Evolutionary conservation across 139 green algal species (phyloP).

Genomic region (Astrephomene gubernaculifera): DNA sequence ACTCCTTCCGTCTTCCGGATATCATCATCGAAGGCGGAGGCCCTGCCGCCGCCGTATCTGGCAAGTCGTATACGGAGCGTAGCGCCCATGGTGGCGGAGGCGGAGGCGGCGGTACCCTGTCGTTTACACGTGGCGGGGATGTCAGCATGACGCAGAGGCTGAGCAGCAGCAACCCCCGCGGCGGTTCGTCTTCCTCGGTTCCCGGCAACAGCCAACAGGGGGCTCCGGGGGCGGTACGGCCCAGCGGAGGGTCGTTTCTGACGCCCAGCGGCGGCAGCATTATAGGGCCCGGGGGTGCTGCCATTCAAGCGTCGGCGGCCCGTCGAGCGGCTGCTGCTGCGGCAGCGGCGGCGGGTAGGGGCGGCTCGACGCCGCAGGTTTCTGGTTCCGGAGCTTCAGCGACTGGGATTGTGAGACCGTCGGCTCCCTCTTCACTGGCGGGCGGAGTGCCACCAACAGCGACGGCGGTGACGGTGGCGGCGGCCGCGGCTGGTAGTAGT

Average conservation of each 20-base stretch:
- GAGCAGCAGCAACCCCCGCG: neutral
- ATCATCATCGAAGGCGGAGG: neutral
- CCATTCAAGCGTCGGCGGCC: neutral
- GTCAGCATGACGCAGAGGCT: neutral
- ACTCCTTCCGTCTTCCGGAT: constrained; percentile 25
- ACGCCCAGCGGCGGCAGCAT: neutral
- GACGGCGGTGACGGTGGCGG: too few species aligned
- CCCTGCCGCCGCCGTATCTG: neutral
- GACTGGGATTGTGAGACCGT: neutral
- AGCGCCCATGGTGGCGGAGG: neutral
- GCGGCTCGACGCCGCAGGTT: neutral
- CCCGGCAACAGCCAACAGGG: neutral
- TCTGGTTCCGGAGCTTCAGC: neutral
- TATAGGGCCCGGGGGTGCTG: constrained; percentile 11
- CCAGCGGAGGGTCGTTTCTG: neutral
- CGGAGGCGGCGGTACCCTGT: neutral
- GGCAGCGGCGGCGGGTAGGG: neutral
- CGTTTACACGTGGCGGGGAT: neutral
- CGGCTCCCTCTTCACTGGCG: neutral
- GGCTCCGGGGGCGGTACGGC: neutral
- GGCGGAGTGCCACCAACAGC: too few species aligned
- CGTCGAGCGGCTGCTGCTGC: constrained; percentile 6
- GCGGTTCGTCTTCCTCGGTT: neutral
- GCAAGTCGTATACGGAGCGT: constrained; percentile 3
- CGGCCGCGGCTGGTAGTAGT: too few species aligned